Base-by-base conservation (phyloP, 306 rosid species). In the Psophocarpus tetragonolobus region DNA sequence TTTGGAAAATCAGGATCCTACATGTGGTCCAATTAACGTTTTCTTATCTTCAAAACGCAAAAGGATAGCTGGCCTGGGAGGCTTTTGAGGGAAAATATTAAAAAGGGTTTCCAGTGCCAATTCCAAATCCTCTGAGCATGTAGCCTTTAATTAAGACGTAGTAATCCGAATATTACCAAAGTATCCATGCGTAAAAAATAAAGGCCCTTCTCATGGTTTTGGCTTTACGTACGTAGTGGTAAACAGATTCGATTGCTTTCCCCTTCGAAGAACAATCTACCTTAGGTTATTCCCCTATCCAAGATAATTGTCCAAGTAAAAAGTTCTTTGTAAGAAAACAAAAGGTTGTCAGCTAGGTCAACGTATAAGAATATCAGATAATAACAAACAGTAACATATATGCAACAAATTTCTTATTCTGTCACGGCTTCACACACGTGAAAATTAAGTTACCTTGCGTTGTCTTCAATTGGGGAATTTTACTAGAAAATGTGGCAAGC, bases 21-120 rank as follows among this genome's bases (percentile, higher is more conserved):
- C 73, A 41, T 17, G 38, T 80, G 74, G 50, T 35, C 63, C 68
- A 6, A 15, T 62, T 33, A 24, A 33, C 70, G 18, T 64, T 64
- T 64, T 38, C 71, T 65, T 45, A 68, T 33, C 68, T 3, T 30
- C 44, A 32, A 62, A 62, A 13, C 39, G 4, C 5, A 29, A 60
- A 60, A 60, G 18, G 29, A 57, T 26, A 26, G 33, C 0, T 8
- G 8, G 3, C 17, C 0, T 8, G 8, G 3, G 11, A 29, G 20
- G 39, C 39, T 29, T 60, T 60, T 23, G 8, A 56, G 33, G 24
- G n/a, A 0, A 0, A 60, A 60, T n/a, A n/a, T n/a, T n/a, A 57
- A 20, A 9, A 20, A 21, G 30, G 14, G 0, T 21, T n/a, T n/a
- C n/a, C n/a, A n/a, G n/a, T n/a, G n/a, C n/a, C n/a, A n/a, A n/a